A percentile compares a stretch with the other conserved stretches of the same genome.
Evolutionary conservation across 495 filamentous ascomycete genomes (phyloP).

Genomic region (Usnea hakonensis): DNA sequence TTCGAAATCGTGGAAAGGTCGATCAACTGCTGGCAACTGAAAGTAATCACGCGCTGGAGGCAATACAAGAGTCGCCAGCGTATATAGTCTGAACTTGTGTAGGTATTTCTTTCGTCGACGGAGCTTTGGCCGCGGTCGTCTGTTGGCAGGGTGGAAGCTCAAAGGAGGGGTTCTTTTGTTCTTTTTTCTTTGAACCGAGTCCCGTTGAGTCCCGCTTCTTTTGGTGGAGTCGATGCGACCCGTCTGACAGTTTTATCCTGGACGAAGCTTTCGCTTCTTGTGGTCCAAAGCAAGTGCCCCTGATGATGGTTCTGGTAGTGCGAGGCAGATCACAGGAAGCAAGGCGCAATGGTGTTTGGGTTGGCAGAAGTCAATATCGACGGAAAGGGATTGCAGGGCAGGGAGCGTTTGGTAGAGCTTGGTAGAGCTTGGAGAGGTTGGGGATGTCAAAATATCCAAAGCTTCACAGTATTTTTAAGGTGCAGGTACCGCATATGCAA

Average conservation of each 20-base stretch:
- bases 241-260: not conserved
- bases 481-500: constrained; percentile 6
- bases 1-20: constrained; percentile 6
- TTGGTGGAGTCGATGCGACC: not conserved
- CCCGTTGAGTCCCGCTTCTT: not conserved
- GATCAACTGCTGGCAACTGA: constrained; percentile 14
- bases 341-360: not conserved
- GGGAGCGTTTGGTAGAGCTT: not conserved
- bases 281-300: not conserved
- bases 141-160: constrained; percentile 1
- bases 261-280: not conserved
- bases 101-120: not conserved
- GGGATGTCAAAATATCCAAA: not conserved
- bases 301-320: not conserved
- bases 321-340: not conserved
- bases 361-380: not conserved
- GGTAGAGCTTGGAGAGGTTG: not conserved
- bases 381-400: not conserved
- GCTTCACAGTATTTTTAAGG: not conserved
- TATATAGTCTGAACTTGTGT: not conserved
- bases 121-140: not conserved
- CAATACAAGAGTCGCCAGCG: constrained; percentile 17
- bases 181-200: too few species aligned
- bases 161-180: not conserved
- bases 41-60: constrained; percentile 20